Conservation (phyloP, 1,284 basidiomycete genomes). For the Stygiomarasmius scandens region DNA sequence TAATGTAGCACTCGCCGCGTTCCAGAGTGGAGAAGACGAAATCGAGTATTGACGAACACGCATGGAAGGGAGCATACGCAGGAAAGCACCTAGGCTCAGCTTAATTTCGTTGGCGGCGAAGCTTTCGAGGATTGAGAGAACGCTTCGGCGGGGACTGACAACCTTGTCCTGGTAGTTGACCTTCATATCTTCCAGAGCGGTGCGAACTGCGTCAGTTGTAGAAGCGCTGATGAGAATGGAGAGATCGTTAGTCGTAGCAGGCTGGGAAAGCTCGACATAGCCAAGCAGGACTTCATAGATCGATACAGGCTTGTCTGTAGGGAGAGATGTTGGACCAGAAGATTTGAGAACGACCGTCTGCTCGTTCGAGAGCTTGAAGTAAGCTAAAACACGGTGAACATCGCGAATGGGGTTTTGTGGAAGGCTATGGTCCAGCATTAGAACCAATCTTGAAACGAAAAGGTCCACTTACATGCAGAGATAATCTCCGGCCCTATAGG, state of each 20-base stretch:
- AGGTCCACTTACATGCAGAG: slow-evolving; percentile 43
- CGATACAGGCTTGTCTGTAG: slow-evolving; percentile 38
- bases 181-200: slow-evolving; percentile 29
- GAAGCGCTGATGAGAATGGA: slow-evolving; percentile 25
- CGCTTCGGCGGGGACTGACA: slow-evolving; percentile 40
- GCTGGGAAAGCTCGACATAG: slow-evolving; percentile 50
- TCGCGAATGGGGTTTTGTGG: slow-evolving; percentile 41
- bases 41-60: slow-evolving; percentile 56
- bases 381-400: slow-evolving; percentile 40
- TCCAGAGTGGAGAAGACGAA: slow-evolving; percentile 52
- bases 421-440: slow-evolving; percentile 27
- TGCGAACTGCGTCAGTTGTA: slow-evolving; percentile 14
- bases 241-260: slow-evolving; percentile 43
- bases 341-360: slow-evolving; percentile 44
- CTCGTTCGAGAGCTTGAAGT: slow-evolving; percentile 41
- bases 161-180: slow-evolving; percentile 38
- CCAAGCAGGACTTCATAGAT: slow-evolving; percentile 40
- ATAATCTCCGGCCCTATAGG: slow-evolving; percentile 50
- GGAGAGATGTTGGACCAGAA: slow-evolving; percentile 42
- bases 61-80: slow-evolving; percentile 49
- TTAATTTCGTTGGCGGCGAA: slow-evolving; percentile 35
- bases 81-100: slow-evolving; percentile 41
- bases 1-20: slow-evolving; percentile 44
- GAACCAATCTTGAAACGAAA: neutral
- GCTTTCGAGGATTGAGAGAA: slow-evolving; percentile 48